These are phyloP conservation scores for Solanum virginianum DNA, from an alignment of 257 asterid species.

Conservation along the genomic window DNA sequence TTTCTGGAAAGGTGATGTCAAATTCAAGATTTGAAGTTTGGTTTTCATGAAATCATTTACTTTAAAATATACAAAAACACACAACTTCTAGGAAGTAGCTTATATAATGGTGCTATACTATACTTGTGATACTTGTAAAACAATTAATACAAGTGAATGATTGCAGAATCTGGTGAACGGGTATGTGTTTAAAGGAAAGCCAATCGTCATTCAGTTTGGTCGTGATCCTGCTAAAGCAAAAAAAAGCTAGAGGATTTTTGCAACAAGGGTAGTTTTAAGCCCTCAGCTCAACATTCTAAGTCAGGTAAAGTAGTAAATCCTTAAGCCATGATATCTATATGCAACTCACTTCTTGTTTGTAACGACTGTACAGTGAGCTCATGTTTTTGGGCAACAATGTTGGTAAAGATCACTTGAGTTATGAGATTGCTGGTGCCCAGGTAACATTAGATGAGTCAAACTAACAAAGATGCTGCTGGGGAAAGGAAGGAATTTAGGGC, in stretches of 20 bases:
- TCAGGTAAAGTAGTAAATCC: neutral
- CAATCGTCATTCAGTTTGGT: conserved; percentile 85
- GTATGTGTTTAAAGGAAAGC: conserved; percentile 72
- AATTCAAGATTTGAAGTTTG: too few relatives aligned
- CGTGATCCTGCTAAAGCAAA: conserved; percentile 44
- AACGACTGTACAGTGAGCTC: neutral
- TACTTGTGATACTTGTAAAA: neutral
- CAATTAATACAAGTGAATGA: neutral
- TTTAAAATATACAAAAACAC: neutral
- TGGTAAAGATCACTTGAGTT: neutral
- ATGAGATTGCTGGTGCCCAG: neutral
- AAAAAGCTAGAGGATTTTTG: conserved; percentile 9
- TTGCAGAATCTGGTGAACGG: conserved; percentile 81
- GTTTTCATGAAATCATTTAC: neutral
- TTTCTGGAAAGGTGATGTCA: too few relatives aligned
- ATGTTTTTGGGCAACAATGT: neutral
- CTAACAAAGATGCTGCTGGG: neutral
- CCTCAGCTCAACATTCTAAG: neutral
- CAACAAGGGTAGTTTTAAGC: neutral
- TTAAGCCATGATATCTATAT: neutral
- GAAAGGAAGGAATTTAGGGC: neutral
- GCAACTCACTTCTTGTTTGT: neutral
- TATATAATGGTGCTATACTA: neutral
- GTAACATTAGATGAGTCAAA: neutral
- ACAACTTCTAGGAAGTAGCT: neutral